phyloP scores from a whole-genome alignment of 805 yeast species.

The Ogataea ganodermae region DNA sequence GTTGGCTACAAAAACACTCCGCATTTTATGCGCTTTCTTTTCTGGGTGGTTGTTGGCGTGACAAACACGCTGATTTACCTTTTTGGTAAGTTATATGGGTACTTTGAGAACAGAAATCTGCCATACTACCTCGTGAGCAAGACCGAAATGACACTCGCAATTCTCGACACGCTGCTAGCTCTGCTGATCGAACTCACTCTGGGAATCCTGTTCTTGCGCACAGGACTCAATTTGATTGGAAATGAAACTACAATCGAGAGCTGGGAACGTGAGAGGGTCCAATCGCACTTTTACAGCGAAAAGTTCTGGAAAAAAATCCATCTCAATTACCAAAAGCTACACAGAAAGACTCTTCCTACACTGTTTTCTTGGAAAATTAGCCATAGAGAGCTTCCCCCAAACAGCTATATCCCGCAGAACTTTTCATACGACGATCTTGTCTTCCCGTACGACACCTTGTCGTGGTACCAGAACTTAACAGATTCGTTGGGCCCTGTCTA shows the following conservation, averaged over 20 bases:
- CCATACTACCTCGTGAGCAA: constrained; percentile 60
- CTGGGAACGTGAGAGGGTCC: constrained; percentile 89
- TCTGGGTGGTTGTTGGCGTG: constrained; percentile 61
- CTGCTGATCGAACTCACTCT: constrained; percentile 64
- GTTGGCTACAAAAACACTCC: constrained; percentile 80
- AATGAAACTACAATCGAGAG: constrained; percentile 90
- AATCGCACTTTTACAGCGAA: constrained; percentile 58
- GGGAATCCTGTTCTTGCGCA: constrained; percentile 58
- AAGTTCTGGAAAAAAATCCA: constrained; percentile 53
- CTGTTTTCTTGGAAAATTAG: constrained; percentile 48
- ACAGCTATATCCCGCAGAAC: constrained; percentile 30
- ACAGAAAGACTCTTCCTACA: constrained; percentile 41
- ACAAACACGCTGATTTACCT: constrained; percentile 48
- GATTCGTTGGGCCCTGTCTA: constrained; percentile 62
- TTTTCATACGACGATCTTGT: constrained; percentile 64
- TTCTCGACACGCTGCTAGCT: constrained; percentile 56
- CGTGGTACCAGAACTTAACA: constrained; percentile 54
- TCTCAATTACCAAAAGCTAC: constrained; percentile 43
- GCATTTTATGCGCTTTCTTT: constrained; percentile 74
- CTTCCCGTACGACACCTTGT: constrained; percentile 79
- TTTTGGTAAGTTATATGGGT: constrained; percentile 38
- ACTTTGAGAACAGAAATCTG: constrained; percentile 50
- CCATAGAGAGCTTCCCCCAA: constrained; percentile 22
- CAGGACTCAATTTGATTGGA: constrained; percentile 52
- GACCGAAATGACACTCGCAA: constrained; percentile 54